Conservation (phyloP, 75 land plant genomes). For the Picea sitchensis region DNA sequence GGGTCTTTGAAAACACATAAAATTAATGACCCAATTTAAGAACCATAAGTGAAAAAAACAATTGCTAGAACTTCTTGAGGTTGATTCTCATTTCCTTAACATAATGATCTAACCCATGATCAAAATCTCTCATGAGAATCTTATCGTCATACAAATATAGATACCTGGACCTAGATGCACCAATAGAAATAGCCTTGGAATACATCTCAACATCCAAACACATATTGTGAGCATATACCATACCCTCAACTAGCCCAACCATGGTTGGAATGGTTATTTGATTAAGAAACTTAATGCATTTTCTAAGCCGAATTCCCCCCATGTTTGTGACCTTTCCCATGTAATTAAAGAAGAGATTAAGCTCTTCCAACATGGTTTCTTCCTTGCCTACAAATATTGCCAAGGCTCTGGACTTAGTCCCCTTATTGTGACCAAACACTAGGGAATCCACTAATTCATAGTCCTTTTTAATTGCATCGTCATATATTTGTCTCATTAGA, state of each 20-base stretch:
- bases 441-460: constrained; percentile 65
- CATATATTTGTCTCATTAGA: constrained; percentile 53
- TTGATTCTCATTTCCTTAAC: no score
- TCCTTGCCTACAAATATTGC: constrained; percentile 78
- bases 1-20: no score
- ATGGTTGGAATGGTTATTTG: constrained; percentile 74
- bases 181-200: constrained; percentile 57
- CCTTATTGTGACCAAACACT: constrained; percentile 53
- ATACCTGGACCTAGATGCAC: constrained; percentile 78
- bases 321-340: constrained; percentile 74
- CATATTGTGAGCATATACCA: constrained; percentile 72
- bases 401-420: constrained; percentile 40
- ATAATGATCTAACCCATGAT: constrained; percentile 10
- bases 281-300: constrained; percentile 70
- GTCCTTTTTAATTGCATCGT: constrained; percentile 19
- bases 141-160: constrained; percentile 64
- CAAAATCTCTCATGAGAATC: constrained; percentile 70
- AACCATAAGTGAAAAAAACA: no score
- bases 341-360: constrained; percentile 47
- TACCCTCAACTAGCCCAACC: constrained; percentile 79
- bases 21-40: no score
- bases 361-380: constrained; percentile 25
- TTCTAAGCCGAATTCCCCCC: constrained; percentile 71
- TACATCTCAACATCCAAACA: constrained; percentile 55
- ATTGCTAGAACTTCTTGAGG: no score